phyloP scores from a whole-genome alignment of 1,139 yeast species.

The Geotrichum fermentans region DNA sequence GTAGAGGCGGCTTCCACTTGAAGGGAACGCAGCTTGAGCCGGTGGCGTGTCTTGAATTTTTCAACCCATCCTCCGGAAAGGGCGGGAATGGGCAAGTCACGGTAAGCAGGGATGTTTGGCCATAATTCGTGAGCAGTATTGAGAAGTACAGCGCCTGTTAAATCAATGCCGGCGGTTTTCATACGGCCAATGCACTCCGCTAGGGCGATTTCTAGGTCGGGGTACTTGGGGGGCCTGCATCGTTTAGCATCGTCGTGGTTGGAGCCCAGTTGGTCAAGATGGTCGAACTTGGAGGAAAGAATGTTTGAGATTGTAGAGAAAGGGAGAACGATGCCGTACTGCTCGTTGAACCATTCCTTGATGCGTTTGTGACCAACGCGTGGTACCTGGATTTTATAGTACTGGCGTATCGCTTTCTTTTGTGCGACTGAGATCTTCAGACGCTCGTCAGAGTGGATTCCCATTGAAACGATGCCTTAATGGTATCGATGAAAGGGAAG shows the following conservation, averaged over 20 bases:
- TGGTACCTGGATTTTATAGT: slow-evolving; percentile 15
- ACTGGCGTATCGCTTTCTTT: slow-evolving; percentile 20
- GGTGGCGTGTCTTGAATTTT: slow-evolving; percentile 20
- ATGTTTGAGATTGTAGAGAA: slow-evolving; percentile 21
- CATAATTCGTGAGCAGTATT: slow-evolving; percentile 18
- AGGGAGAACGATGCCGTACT: slow-evolving; percentile 19
- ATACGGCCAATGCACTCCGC: slow-evolving; percentile 17
- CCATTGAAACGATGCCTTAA: slow-evolving; percentile 14
- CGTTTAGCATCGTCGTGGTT: slow-evolving; percentile 20
- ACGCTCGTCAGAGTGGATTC: slow-evolving; percentile 20
- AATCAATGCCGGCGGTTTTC: slow-evolving; percentile 17
- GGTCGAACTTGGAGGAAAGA: slow-evolving; percentile 20
- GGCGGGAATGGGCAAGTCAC: slow-evolving; percentile 13
- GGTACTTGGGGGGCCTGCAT: slow-evolving; percentile 20
- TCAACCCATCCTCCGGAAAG: slow-evolving; percentile 22
- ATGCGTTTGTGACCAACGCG: slow-evolving; percentile 19
- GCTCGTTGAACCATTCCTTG: slow-evolving; percentile 18
- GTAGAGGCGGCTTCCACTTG: slow-evolving; percentile 21
- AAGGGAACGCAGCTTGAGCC: slow-evolving; percentile 16
- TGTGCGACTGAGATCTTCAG: slow-evolving; percentile 21
- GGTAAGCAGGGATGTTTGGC: slow-evolving; percentile 20
- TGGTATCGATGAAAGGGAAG: background rate
- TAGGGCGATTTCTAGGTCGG: slow-evolving; percentile 20
- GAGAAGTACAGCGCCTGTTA: slow-evolving; percentile 19
- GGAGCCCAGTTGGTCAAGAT: slow-evolving; percentile 19